A percentile compares a stretch with the other conserved stretches of the same genome.
Conservation (phyloP, 768 basidiomycete genomes). For the Paxillus ammoniavirescens region DNA sequence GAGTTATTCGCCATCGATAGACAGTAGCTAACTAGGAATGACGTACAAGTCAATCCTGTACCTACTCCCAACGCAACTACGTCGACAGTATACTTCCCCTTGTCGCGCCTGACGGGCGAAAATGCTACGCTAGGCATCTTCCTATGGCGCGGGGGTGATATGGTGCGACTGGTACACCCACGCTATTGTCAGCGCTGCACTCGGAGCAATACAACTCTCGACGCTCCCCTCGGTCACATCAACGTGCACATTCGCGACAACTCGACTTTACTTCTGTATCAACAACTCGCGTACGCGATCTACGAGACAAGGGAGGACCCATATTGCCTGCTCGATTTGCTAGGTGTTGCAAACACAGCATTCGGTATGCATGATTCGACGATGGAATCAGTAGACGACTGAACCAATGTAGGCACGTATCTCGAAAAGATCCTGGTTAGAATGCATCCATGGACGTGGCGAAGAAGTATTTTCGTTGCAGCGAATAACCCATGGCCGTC, state of each 20-base stretch:
- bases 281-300: conserved; percentile 58
- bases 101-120: too few species aligned
- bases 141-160: conserved; percentile 52
- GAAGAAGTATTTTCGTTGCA: too few species aligned
- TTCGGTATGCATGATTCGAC: conserved; percentile 61
- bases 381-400: conserved; percentile 47
- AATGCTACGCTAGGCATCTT: conserved; percentile 46
- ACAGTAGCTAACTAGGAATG: conserved; percentile 67
- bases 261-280: conserved; percentile 57
- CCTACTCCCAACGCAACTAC: conserved; percentile 59
- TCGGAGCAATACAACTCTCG: conserved; percentile 44
- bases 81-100: conserved; percentile 49
- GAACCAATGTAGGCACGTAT: too few species aligned
- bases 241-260: conserved; percentile 69
- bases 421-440: too few species aligned
- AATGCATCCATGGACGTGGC: too few species aligned
- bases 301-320: conserved; percentile 57
- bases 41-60: conserved; percentile 71
- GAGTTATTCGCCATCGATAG: conserved; percentile 55
- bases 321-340: conserved; percentile 57
- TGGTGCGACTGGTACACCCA: conserved; percentile 75
- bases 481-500: too few species aligned
- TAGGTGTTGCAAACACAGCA: conserved; percentile 42
- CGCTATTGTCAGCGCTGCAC: conserved; percentile 42
- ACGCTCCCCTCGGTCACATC: conserved; percentile 66